phyloP scores from a whole-genome alignment of 1,139 yeast genomes.

The Saccharomycopsis hybrid region DNA sequence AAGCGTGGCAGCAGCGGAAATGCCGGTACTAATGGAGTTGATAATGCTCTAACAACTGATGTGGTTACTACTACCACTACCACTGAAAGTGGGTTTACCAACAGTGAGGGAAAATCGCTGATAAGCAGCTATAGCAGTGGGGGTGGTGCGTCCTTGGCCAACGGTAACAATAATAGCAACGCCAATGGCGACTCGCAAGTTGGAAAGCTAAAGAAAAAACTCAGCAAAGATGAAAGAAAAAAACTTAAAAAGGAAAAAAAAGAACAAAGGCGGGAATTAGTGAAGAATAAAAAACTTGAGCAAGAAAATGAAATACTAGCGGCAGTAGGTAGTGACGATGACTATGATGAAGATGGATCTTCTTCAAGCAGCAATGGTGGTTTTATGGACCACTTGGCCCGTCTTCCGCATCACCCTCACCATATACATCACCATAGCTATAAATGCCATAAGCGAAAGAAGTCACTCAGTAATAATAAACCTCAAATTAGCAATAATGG shows the following conservation, averaged over 20 bases:
- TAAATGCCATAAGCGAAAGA: not conserved
- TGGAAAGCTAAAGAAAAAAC: not conserved
- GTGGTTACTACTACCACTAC: not conserved
- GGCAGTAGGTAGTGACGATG: not conserved
- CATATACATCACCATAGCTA: not conserved
- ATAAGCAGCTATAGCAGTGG: no score
- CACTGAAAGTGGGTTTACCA: not conserved
- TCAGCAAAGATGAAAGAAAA: constrained; percentile 1
- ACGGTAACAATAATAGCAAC: no score
- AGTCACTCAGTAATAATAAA: not conserved
- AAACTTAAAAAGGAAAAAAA: not conserved
- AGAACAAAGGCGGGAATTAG: not conserved
- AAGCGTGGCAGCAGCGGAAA: not conserved
- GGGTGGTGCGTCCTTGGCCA: no score
- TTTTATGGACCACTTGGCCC: no score
- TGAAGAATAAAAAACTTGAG: not conserved
- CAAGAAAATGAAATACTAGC: not conserved
- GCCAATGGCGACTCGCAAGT: no score
- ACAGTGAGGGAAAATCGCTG: not conserved
- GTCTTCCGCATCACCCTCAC: not conserved
- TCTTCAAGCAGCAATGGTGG: no score
- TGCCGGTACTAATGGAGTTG: not conserved
- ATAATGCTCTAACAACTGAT: not conserved
- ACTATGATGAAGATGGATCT: not conserved
- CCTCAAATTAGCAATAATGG: not conserved